phyloP scores from a whole-genome alignment of 257 asterid genomes.

The Penstemon barbatus region DNA sequence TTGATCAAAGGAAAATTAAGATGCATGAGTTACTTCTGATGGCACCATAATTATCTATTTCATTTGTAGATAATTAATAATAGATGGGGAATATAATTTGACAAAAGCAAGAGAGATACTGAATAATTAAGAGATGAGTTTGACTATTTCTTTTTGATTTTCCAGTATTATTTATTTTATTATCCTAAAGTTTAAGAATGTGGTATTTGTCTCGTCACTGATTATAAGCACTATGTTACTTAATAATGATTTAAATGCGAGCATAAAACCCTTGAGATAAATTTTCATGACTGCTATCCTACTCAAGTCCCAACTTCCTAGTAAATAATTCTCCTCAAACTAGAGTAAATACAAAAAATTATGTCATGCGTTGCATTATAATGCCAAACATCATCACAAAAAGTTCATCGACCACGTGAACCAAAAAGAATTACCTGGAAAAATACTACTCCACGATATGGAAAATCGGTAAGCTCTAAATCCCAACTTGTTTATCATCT shows the following conservation, averaged over 20 bases:
- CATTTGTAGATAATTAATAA: neutral
- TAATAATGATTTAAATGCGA: neutral
- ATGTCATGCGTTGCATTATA: neutral
- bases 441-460: conserved; percentile 57
- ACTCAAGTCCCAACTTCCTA: neutral
- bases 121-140: conserved; percentile 15
- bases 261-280: conserved; percentile 20
- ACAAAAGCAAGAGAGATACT: neutral
- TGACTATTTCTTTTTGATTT: neutral
- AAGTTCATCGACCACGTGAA: neutral
- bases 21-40: neutral
- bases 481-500: conserved; percentile 54
- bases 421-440: conserved; percentile 40
- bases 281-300: neutral
- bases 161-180: neutral
- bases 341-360: neutral
- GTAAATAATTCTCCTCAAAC: neutral
- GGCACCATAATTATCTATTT: neutral
- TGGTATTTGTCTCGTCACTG: neutral
- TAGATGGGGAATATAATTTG: neutral
- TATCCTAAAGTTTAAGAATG: conserved; percentile 8
- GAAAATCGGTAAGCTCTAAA: conserved; percentile 56
- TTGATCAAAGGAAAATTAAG: neutral
- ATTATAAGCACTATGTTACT: neutral
- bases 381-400: too few relatives aligned